Base-by-base conservation (phyloP, 2,329 filamentous ascomycete species). In the Tolypocladium nubicola region DNA sequence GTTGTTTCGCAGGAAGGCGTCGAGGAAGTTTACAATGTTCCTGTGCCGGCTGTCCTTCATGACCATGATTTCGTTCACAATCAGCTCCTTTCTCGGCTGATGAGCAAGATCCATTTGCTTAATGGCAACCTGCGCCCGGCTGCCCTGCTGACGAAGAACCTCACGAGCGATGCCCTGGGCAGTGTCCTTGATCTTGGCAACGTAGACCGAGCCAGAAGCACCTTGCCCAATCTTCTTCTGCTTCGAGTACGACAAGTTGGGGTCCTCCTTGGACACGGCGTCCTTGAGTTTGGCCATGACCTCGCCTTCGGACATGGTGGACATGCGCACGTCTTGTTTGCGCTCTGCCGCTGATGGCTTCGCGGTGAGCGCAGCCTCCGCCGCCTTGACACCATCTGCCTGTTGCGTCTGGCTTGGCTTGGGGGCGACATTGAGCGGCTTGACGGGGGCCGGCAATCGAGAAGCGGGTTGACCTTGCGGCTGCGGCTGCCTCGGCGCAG, bases 201-300 rank as follows among this genome's bases (percentile, higher is more conserved):
- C 93, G 68, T 99, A 99, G 53, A 99, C 94, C 26, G 93, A 97
- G 58, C 94, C 94, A 61, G 94, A 99, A 57, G 94, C 94, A 74
- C 94, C 94, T 72, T 99, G 94, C 23, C 94, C 94, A 72, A 99
- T 97, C 81, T 99, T 99, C 82, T 97, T 97, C 75, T 97, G 94
- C 78, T 99, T 99, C 67, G 92, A 93, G 77, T 99, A 99, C 30
- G 92, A 96, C 63, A 96, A 79, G 66, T 95, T 88, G 56, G 94
- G 94, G 68, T 96, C 92, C 60, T 96, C 91, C 71, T 96, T 95
- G 61, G 92, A 97, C 1, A 99, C 94, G 9, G 94, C 93, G 63
- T 96, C 90, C 69, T 92, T 89, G 56, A 99, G 81, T 70, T 91
- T 94, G 63, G 90, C 87, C 94, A 99, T 99, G 58, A 99, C 94